Evolutionary conservation across 768 basidiomycete genomes (phyloP), one percentile per base, ranked within the genome.

Genomic region (Lactifluus echinatus): DNA sequence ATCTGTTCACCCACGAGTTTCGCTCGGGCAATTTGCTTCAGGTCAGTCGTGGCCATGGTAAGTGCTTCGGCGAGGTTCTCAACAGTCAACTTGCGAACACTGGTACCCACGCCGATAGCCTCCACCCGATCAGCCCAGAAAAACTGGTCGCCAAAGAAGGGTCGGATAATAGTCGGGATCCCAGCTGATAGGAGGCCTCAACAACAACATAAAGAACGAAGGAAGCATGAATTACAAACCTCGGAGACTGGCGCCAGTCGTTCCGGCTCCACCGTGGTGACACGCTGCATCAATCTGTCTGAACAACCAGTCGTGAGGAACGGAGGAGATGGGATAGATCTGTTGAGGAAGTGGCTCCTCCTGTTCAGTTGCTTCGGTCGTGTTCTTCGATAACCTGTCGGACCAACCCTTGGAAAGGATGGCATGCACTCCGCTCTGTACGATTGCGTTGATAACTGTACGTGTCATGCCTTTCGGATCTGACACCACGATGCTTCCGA

Each of bases 81-180:
- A 14, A 86, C 84, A 11, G 89, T 93, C 54, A 98, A 75, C 70
- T 94, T 95, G 64, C 89, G 82, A 50, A 99, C 85, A 50, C 87
- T 83, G 29, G 84, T 78, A 44, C 95, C 96, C 48, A 98, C 83
- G 36, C 94, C 94, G 40, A 99, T 78, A 2, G 93, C 92, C 70
- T 96, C 93, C n/a, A 97, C 92, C 28, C 95, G 86, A 70, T 99
- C 92, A 3, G 92, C 91, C 93, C 93, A 98, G 73, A 97, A 95
- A 69, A 87, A 91, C 66, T 97, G 94, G 69, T 97, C 94, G 2
- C 96, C 95, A 65, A 98, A 99, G 79, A 98, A 99, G 0, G 96
- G 95, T 61, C 85, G 85, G 68, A 98, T 92, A 65, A 99, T 88
- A 1, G 94, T 98, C 1, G 96, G 95, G 51, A 93, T 88, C 8